phyloP scores from a whole-genome alignment of 192 early-diverging fungal genomes.

The Podila epigama region DNA sequence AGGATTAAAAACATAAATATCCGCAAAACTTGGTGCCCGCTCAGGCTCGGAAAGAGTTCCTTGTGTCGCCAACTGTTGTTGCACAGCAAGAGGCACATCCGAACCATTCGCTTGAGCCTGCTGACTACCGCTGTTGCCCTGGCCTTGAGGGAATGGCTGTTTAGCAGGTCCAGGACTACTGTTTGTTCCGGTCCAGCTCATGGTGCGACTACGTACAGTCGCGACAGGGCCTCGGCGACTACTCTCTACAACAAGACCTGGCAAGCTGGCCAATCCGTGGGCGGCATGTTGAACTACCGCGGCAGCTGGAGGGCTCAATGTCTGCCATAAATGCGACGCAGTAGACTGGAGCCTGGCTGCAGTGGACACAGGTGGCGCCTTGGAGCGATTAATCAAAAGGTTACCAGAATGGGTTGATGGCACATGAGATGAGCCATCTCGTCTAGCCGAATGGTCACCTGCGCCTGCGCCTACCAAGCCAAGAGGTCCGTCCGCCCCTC shows the following conservation, averaged over 20 bases:
- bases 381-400: constrained; percentile 37
- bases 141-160: constrained; percentile 29
- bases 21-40: constrained; percentile 53
- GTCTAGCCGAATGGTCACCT: neutral
- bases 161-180: constrained; percentile 3
- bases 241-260: constrained; percentile 37
- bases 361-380: constrained; percentile 41
- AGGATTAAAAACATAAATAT: constrained; percentile 65
- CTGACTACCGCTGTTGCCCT: constrained; percentile 35
- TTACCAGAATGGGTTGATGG: constrained; percentile 26
- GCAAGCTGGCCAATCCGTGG: constrained; percentile 39
- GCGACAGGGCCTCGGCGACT: constrained; percentile 44
- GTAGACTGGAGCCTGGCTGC: constrained; percentile 37
- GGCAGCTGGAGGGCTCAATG: constrained; percentile 37
- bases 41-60: constrained; percentile 31
- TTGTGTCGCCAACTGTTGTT: constrained; percentile 45
- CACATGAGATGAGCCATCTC: constrained; percentile 1
- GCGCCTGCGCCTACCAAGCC: neutral
- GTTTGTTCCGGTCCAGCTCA: constrained; percentile 44
- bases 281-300: constrained; percentile 46
- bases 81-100: constrained; percentile 50
- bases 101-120: constrained; percentile 28
- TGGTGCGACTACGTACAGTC: constrained; percentile 38
- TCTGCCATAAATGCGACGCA: constrained; percentile 39
- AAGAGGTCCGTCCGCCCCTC: constrained; percentile 13